Percentiles rank a stretch among this genome's conserved stretches.
phyloP scores from a whole-genome alignment of 129 eudicot genomes.

The Mikania micrantha region DNA sequence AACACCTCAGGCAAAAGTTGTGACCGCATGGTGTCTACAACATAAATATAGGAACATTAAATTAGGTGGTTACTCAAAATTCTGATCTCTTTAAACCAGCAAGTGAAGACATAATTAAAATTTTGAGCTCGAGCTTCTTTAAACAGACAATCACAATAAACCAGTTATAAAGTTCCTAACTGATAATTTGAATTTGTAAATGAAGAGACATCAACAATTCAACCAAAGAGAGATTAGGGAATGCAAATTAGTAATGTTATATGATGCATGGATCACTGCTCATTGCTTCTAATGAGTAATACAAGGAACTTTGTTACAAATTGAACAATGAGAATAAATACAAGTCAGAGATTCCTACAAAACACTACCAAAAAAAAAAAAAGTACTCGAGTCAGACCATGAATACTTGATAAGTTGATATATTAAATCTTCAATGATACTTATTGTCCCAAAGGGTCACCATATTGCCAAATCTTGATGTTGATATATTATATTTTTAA shows the following conservation, averaged over 20 bases:
- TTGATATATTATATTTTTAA: constrained; percentile 6
- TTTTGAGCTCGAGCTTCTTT: neutral
- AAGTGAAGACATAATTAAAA: neutral
- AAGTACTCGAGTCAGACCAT: constrained; percentile 7
- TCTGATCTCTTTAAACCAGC: neutral
- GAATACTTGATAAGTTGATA: neutral
- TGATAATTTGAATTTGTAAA: neutral
- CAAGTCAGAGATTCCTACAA: constrained; percentile 11
- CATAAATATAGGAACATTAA: constrained; percentile 11
- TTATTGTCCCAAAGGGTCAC: constrained; percentile 16
- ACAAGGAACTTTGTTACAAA: constrained; percentile 9
- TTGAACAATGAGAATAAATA: constrained; percentile 3
- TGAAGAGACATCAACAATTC: neutral
- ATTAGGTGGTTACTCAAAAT: too few relatives aligned
- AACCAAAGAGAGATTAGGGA: neutral
- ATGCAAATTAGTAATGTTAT: neutral
- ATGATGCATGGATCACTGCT: constrained; percentile 8
- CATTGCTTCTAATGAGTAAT: neutral
- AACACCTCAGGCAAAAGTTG: constrained; percentile 85
- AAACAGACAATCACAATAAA: neutral
- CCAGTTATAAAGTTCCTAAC: neutral
- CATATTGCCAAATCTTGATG: constrained; percentile 7
- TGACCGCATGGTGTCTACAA: constrained; percentile 92
- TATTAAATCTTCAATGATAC: neutral
- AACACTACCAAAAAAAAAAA: constrained; percentile 22